Evolutionary conservation across 2,329 filamentous ascomycete genomes (phyloP).

Genomic region (Phyllosticta citrichinensis): DNA sequence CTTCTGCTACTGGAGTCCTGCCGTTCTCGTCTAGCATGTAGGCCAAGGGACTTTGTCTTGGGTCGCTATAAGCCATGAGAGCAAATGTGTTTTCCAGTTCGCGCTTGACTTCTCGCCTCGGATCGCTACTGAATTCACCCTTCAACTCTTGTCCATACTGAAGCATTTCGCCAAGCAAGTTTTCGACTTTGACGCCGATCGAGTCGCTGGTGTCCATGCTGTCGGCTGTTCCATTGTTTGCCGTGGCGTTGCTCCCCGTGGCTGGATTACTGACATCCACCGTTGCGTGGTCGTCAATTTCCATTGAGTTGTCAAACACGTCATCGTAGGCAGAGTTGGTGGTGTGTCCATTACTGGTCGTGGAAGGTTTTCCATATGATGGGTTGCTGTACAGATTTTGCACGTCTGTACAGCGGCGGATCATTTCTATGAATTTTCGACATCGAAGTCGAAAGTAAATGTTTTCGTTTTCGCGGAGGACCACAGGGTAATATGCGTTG

Average conservation of each 20-base stretch:
- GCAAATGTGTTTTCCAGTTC: slow-evolving; percentile 78
- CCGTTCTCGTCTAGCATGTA: slow-evolving; percentile 69
- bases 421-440: slow-evolving; percentile 89
- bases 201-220: slow-evolving; percentile 24
- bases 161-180: slow-evolving; percentile 60
- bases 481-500: slow-evolving; percentile 65
- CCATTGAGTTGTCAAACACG: slow-evolving; percentile 45
- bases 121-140: slow-evolving; percentile 64
- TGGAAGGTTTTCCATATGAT: background rate
- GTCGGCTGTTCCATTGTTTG: slow-evolving; percentile 2
- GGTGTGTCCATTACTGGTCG: slow-evolving; percentile 17
- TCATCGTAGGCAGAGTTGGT: slow-evolving; percentile 36
- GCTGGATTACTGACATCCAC: background rate
- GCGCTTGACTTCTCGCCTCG: slow-evolving; percentile 58
- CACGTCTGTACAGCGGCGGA: slow-evolving; percentile 31
- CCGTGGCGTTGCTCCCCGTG: slow-evolving; percentile 26
- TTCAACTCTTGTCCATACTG: slow-evolving; percentile 71
- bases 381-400: slow-evolving; percentile 26
- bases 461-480: slow-evolving; percentile 69
- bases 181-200: slow-evolving; percentile 26
- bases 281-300: slow-evolving; percentile 39
- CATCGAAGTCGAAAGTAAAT: slow-evolving; percentile 84
- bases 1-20: slow-evolving; percentile 73
- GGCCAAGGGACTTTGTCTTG: slow-evolving; percentile 64
- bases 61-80: slow-evolving; percentile 76